phyloP scores from a whole-genome alignment of 2,329 filamentous ascomycete species.

The Coniochaeta sp. region DNA sequence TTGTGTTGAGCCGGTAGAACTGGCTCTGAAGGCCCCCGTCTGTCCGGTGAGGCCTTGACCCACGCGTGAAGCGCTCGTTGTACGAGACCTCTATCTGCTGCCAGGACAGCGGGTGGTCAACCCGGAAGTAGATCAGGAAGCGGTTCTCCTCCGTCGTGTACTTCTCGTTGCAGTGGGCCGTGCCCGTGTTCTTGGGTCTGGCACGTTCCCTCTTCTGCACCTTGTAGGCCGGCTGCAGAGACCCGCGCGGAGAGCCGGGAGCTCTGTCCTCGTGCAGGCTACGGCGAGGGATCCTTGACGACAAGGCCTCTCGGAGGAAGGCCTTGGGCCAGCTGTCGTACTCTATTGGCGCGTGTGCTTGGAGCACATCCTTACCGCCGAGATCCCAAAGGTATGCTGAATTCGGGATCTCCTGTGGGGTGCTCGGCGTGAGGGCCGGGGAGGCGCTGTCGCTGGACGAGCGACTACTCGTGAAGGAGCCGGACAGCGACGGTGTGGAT shows the following conservation, averaged over 20 bases:
- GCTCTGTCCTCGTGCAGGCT: background rate
- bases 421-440: background rate
- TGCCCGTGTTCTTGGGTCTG: background rate
- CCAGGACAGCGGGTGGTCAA: slow-evolving; percentile 36
- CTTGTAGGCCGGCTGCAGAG: background rate
- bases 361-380: background rate
- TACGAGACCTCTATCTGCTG: slow-evolving; percentile 31
- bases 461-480: background rate
- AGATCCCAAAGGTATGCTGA: background rate
- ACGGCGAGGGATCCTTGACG: background rate
- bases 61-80: slow-evolving; percentile 25
- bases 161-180: slow-evolving; percentile 26
- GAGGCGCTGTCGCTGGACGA: background rate
- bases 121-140: slow-evolving; percentile 36
- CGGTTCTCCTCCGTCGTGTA: slow-evolving; percentile 35
- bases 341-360: background rate
- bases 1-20: slow-evolving; percentile 36
- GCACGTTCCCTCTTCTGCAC: background rate
- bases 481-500: background rate
- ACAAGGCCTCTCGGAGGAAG: background rate
- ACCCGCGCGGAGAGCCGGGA: background rate
- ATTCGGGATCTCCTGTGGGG: background rate
- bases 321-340: background rate
- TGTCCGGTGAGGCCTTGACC: slow-evolving; percentile 24
- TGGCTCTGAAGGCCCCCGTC: slow-evolving; percentile 33